These are phyloP conservation scores for Chlorella sorokiniana DNA, from an alignment of 139 green algal genomes.

Conservation along the genomic window DNA sequence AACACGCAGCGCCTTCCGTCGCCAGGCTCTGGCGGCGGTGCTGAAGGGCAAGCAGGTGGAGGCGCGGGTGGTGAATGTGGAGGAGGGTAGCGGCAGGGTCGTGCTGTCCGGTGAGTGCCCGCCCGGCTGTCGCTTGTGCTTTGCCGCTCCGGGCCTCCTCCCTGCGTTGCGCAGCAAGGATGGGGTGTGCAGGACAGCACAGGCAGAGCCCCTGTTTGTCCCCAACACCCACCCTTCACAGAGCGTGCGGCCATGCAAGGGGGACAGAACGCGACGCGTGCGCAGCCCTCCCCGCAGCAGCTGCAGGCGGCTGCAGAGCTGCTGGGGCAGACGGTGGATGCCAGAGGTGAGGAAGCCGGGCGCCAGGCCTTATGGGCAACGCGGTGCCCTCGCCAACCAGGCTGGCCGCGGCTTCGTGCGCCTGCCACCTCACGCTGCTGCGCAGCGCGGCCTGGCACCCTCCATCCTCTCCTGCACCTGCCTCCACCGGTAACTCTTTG, in stretches of 20 bases:
- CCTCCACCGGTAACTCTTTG: neutral
- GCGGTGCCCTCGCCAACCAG: too few species aligned
- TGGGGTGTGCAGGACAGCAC: neutral
- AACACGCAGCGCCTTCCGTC: neutral
- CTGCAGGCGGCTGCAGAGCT: constrained; percentile 5
- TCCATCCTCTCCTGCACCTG: neutral
- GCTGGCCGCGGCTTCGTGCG: too few species aligned
- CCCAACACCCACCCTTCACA: neutral
- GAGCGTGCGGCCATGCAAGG: neutral
- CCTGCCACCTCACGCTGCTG: too few species aligned
- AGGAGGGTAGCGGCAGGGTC: neutral
- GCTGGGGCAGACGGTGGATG: neutral
- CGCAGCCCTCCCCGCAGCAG: neutral
- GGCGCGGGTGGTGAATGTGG: constrained; percentile 1
- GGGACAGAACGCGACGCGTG: neutral
- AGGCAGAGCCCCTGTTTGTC: neutral
- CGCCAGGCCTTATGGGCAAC: too few species aligned
- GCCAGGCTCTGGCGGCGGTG: neutral
- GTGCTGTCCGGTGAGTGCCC: constrained; percentile 11
- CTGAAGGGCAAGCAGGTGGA: constrained; percentile 10
- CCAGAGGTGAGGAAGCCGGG: neutral
- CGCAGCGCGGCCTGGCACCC: neutral
- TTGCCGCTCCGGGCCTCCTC: too few species aligned
- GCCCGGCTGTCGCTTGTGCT: too few species aligned
- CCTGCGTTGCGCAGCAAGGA: neutral